These are phyloP conservation scores for Phylloporus scabripes DNA, from an alignment of 768 basidiomycete genomes.

Conservation along the genomic window DNA sequence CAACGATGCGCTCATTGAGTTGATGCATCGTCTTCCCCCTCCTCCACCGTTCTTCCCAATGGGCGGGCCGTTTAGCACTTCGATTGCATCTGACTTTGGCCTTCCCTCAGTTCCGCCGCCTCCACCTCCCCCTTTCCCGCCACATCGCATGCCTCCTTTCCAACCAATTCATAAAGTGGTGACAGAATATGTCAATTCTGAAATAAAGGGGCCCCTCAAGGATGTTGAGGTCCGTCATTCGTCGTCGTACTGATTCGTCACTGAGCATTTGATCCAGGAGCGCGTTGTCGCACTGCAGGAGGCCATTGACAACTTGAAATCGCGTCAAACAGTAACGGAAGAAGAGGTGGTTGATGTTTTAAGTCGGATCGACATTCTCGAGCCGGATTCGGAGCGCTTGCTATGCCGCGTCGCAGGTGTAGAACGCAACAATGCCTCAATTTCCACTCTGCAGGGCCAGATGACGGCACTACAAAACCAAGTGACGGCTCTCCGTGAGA, in stretches of 20 bases:
- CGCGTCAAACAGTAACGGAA: slow-evolving; percentile 23
- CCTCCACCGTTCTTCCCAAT: slow-evolving; percentile 16
- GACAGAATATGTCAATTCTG: slow-evolving; percentile 18
- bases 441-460: slow-evolving; percentile 26
- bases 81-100: slow-evolving; percentile 16
- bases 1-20: slow-evolving; percentile 4
- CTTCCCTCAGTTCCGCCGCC: slow-evolving; percentile 12
- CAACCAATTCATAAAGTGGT: slow-evolving; percentile 13
- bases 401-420: slow-evolving; percentile 24
- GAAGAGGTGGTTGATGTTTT: slow-evolving; percentile 31
- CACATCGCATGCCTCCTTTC: slow-evolving; percentile 11
- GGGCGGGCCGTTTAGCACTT: slow-evolving; percentile 17
- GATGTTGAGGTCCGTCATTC: slow-evolving; percentile 15
- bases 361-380: slow-evolving; percentile 36
- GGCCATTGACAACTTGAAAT: slow-evolving; percentile 16
- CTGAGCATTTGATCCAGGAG: slow-evolving; percentile 15
- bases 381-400: slow-evolving; percentile 30
- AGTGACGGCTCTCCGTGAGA: slow-evolving; percentile 17
- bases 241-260: not conserved
- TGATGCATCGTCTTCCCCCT: slow-evolving; percentile 18
- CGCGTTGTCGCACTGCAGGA: slow-evolving; percentile 20
- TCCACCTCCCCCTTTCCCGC: slow-evolving; percentile 3
- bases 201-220: slow-evolving; percentile 20
- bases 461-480: slow-evolving; percentile 17
- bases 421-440: slow-evolving; percentile 29